Evolutionary conservation across 352 stramenopile species (phyloP), one percentile per base, ranked within the genome.

Genomic region (Phytophthora idaei): DNA sequence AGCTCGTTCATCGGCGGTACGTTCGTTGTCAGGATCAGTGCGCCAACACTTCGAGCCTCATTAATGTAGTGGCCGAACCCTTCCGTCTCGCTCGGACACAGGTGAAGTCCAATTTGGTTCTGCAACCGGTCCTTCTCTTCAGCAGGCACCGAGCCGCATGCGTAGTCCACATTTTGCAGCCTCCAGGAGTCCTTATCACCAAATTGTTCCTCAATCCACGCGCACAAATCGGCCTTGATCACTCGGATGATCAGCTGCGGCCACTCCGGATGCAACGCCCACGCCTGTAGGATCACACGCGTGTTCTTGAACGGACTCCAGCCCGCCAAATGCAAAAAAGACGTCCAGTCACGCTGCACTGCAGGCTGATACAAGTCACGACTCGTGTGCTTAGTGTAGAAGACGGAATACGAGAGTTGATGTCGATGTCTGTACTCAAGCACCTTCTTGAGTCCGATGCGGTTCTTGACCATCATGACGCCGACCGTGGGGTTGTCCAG

Each of bases 21-120:
- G 60, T 95, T 80, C 21, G 83, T 89, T 36, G 87, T 93, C 47
- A 95, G 31, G 48, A 91, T 85, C 4, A 95, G 69, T 14, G 84
- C 87, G 10, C 82, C 85, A 9, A 81, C 77, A 56, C 85, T 92
- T 28, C 87, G 83, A 15, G 87, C 87, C 60, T 94, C 82, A 58
- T 95, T 95, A 64, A 95, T 93, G 54, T 93, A 93, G 66, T 95
- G 87, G 32, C 87, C 82, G 54, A 94, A 95, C 15, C 83, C 86
- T 67, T 94, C 86, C 10, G 79, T 90, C 64, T 90, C 81, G 48
- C 81, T 92, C 10, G 86, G 86, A 67, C 81, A 91, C 52, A 94
- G 46, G 37, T 94, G 86, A 48, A 94, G 70, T 14, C 86, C 86
- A 53, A 94, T 87, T 53, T 77, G 66, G 61, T 94, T 94, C 64